These are phyloP conservation scores for Brachypodium distachyon DNA, from an alignment of 202 grass and related monocot species.

Conservation along the genomic window DNA sequence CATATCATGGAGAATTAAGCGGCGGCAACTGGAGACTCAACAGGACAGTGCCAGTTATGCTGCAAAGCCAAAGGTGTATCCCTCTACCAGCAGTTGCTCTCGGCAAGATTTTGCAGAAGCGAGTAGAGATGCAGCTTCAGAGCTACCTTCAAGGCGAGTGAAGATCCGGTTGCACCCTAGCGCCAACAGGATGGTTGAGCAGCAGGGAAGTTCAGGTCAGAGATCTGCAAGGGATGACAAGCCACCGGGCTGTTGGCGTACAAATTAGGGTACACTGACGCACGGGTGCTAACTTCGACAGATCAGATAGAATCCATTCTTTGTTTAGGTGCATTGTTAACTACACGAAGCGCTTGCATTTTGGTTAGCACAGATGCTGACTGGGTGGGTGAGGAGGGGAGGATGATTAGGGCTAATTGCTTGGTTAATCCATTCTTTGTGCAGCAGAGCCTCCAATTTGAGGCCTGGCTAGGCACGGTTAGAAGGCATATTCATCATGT, in stretches of 20 bases:
- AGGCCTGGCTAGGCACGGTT: conserved; percentile 34
- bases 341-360: conserved; percentile 15
- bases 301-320: conserved; percentile 23
- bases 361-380: conserved; percentile 37
- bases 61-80: conserved; percentile 3
- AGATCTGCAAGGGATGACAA: conserved; percentile 29
- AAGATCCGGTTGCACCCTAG: conserved; percentile 47
- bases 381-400: conserved; percentile 11
- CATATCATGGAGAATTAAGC: conserved; percentile 33
- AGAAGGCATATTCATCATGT: conserved; percentile 29
- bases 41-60: not conserved
- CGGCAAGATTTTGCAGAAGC: not conserved
- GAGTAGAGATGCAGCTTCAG: conserved; percentile 25
- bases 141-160: conserved; percentile 45
- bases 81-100: conserved; percentile 9
- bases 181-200: conserved; percentile 12
- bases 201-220: conserved; percentile 27
- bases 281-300: conserved; percentile 39
- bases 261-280: conserved; percentile 17
- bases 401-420: conserved; percentile 11
- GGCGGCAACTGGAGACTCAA: conserved; percentile 13
- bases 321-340: conserved; percentile 49
- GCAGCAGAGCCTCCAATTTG: conserved; percentile 54
- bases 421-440: conserved; percentile 66
- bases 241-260: conserved; percentile 14